Percentiles rank a stretch among this genome's conserved stretches.
phyloP scores from a whole-genome alignment of 2,329 filamentous ascomycete species.

The Aspergillaceae sp. region DNA sequence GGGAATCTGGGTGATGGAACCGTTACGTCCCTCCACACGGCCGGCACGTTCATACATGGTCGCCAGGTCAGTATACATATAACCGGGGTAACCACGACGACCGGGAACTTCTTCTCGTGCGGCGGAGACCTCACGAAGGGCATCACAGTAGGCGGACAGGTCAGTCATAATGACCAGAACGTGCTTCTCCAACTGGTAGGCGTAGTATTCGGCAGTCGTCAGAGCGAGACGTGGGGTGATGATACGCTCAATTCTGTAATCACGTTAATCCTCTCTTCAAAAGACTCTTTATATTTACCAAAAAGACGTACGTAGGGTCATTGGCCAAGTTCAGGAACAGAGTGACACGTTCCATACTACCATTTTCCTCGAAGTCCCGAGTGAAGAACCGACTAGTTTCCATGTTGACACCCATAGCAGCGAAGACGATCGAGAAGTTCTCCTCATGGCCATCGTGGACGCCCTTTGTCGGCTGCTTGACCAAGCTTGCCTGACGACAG shows the following conservation, averaged over 20 bases:
- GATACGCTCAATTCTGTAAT: slow-evolving; percentile 85
- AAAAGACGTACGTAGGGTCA: slow-evolving; percentile 73
- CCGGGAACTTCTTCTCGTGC: slow-evolving; percentile 97
- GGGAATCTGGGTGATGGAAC: slow-evolving; percentile 97
- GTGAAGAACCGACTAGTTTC: slow-evolving; percentile 98
- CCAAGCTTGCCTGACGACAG: slow-evolving; percentile 90
- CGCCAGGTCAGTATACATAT: slow-evolving; percentile 99
- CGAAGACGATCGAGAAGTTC: slow-evolving; percentile 99
- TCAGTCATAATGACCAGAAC: slow-evolving; percentile 97
- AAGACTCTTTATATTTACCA: too few relatives aligned
- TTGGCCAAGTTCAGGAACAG: slow-evolving; percentile 99
- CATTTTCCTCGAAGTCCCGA: slow-evolving; percentile 97
- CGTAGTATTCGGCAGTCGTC: slow-evolving; percentile 98
- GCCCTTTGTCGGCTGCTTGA: slow-evolving; percentile 86
- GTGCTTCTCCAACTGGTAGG: slow-evolving; percentile 99
- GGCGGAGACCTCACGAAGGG: slow-evolving; percentile 94
- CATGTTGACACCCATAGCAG: slow-evolving; percentile 99
- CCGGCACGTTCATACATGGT: slow-evolving; percentile 99
- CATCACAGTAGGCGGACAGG: slow-evolving; percentile 96
- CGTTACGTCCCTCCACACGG: slow-evolving; percentile 92
- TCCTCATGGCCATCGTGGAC: slow-evolving; percentile 95
- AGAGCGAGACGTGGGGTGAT: slow-evolving; percentile 97
- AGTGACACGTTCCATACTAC: slow-evolving; percentile 92
- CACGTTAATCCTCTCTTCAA: slow-evolving; percentile 1
- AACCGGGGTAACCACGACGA: slow-evolving; percentile 98